A percentile compares a stretch with the other conserved stretches of the same genome.
Conservation (phyloP, 73 alveolate species). For the Paramecium caudatum region DNA sequence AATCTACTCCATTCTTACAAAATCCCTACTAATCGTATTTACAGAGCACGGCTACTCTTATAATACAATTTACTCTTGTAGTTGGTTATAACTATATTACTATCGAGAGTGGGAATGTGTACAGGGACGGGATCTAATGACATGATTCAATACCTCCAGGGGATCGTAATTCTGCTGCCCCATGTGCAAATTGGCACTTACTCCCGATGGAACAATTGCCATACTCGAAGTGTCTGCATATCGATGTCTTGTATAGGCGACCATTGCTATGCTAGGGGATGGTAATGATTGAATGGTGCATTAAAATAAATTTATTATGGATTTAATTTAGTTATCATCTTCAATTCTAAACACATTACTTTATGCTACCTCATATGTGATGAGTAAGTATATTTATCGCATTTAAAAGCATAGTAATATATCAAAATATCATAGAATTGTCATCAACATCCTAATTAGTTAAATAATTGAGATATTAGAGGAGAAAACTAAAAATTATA, state of each 20-base stretch:
- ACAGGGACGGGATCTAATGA: slow-evolving; percentile 40
- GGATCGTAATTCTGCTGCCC: slow-evolving; percentile 68
- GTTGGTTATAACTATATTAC: slow-evolving; percentile 38
- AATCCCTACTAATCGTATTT: slow-evolving; percentile 72
- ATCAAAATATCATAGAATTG: not conserved
- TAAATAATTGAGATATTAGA: not conserved
- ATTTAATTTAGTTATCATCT: slow-evolving; percentile 50
- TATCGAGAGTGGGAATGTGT: slow-evolving; percentile 42
- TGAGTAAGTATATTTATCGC: slow-evolving; percentile 50
- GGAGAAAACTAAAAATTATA: slow-evolving; percentile 55
- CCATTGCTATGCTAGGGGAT: slow-evolving; percentile 66
- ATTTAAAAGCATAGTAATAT: slow-evolving; percentile 34
- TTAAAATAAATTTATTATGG: slow-evolving; percentile 60
- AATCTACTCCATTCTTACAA: slow-evolving; percentile 67
- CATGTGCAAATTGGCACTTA: slow-evolving; percentile 78
- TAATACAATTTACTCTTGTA: not conserved
- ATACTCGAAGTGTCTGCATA: slow-evolving; percentile 74
- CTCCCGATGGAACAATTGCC: slow-evolving; percentile 78
- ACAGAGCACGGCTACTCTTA: slow-evolving; percentile 59
- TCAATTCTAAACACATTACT: slow-evolving; percentile 14
- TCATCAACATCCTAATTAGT: not conserved
- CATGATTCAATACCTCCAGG: slow-evolving; percentile 35
- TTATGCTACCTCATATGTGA: slow-evolving; percentile 34
- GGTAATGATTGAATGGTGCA: slow-evolving; percentile 52
- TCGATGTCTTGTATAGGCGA: slow-evolving; percentile 74